These are phyloP conservation scores for Cryomyces minteri DNA, from an alignment of 495 filamentous ascomycete genomes.

Conservation along the genomic window DNA sequence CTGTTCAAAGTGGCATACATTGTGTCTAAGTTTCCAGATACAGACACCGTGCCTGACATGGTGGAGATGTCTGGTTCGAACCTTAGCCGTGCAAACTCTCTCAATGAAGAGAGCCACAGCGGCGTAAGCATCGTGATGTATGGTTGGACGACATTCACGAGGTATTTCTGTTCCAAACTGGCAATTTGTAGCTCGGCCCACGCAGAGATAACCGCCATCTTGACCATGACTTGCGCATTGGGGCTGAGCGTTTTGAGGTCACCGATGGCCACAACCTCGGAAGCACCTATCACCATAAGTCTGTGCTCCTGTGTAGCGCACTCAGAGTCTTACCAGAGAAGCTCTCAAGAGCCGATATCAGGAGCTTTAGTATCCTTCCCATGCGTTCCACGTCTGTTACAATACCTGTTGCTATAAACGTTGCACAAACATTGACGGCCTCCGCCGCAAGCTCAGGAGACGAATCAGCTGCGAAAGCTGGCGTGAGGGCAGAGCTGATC, in stretches of 20 bases:
- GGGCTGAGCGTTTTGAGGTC: constrained; percentile 86
- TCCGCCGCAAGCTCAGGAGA: constrained; percentile 89
- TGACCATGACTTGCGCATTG: constrained; percentile 96
- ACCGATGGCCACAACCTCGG: constrained; percentile 74
- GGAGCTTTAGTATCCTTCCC: constrained; percentile 85
- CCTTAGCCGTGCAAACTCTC: constrained; percentile 81
- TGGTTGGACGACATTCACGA: constrained; percentile 75
- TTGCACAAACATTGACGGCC: constrained; percentile 93
- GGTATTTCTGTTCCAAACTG: constrained; percentile 78
- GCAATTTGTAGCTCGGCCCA: constrained; percentile 99
- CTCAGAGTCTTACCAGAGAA: constrained; percentile 43
- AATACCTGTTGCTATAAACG: constrained; percentile 91
- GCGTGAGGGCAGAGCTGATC: constrained; percentile 89
- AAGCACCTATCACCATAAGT: constrained; percentile 26
- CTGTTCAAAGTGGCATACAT: constrained; percentile 89
- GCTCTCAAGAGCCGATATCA: constrained; percentile 83
- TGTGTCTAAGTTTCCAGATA: constrained; percentile 66
- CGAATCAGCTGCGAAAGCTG: constrained; percentile 88
- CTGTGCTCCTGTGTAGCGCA: background rate
- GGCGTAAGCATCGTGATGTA: constrained; percentile 79
- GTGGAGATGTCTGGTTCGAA: constrained; percentile 97
- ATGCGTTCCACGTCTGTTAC: constrained; percentile 96
- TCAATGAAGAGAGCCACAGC: constrained; percentile 79
- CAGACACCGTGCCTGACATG: constrained; percentile 49
- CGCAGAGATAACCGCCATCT: constrained; percentile 88